These are phyloP conservation scores for Dryadomyces quercus-mongolicae DNA, from an alignment of 2,329 filamentous ascomycete species.

Conservation along the genomic window DNA sequence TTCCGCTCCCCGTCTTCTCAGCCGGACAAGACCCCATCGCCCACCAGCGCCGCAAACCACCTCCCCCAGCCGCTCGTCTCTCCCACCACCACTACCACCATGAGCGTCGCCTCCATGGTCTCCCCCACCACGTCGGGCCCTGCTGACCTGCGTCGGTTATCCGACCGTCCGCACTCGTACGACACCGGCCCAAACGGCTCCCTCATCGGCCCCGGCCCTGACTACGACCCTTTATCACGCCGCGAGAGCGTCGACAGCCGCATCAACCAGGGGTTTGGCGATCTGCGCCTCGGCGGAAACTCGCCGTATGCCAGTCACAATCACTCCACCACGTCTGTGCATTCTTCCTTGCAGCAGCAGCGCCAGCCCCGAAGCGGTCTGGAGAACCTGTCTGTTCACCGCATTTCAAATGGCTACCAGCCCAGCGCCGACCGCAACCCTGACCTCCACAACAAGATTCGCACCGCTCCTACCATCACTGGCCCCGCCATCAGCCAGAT, in stretches of 20 bases:
- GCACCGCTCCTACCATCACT: slow-evolving; percentile 65
- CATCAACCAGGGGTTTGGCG: slow-evolving; percentile 59
- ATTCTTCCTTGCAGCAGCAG: slow-evolving; percentile 57
- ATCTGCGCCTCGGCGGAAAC: slow-evolving; percentile 54
- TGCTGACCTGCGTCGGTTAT: slow-evolving; percentile 29
- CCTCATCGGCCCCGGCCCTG: neutral
- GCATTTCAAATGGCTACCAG: slow-evolving; percentile 54
- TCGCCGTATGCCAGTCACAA: slow-evolving; percentile 69
- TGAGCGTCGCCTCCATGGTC: slow-evolving; percentile 56
- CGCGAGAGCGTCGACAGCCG: slow-evolving; percentile 72
- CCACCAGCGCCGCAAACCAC: slow-evolving; percentile 36
- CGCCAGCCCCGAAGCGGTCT: slow-evolving; percentile 42
- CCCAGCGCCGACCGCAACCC: slow-evolving; percentile 47
- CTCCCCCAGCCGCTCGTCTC: slow-evolving; percentile 42
- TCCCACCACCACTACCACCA: slow-evolving; percentile 42
- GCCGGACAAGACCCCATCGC: slow-evolving; percentile 50
- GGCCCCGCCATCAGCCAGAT: slow-evolving; percentile 53
- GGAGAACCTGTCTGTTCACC: slow-evolving; percentile 41
- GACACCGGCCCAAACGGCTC: slow-evolving; percentile 21
- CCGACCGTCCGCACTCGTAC: slow-evolving; percentile 26
- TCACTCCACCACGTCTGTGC: slow-evolving; percentile 63
- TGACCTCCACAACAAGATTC: slow-evolving; percentile 36
- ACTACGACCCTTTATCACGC: slow-evolving; percentile 32
- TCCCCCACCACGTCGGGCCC: slow-evolving; percentile 42
- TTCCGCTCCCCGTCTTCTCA: slow-evolving; percentile 8